Percentiles rank a stretch among this genome's conserved stretches.
These are phyloP conservation scores for Syzygium aqueum DNA, from an alignment of 345 rosid genomes.

Conservation along the genomic window DNA sequence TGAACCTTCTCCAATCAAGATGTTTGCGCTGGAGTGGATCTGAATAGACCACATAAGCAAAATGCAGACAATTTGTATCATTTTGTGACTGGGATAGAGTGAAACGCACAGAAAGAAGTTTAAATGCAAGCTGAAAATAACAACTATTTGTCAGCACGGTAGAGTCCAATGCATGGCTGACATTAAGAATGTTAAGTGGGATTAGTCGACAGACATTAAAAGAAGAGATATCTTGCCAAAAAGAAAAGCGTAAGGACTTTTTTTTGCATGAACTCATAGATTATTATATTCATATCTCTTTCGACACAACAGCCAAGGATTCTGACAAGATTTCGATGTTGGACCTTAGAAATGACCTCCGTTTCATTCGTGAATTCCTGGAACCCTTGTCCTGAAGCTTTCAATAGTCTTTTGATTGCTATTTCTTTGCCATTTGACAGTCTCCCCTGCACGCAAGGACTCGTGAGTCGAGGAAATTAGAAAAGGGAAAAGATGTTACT, in stretches of 20 bases:
- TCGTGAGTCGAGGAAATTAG: too few relatives aligned
- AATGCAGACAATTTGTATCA: not conserved
- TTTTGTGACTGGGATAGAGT: not conserved
- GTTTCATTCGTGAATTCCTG: conserved; percentile 31
- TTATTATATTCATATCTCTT: conserved; percentile 18
- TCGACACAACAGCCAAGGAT: conserved; percentile 20
- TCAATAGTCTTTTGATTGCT: conserved; percentile 27
- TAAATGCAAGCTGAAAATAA: not conserved
- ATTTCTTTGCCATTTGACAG: conserved; percentile 17
- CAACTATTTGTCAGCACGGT: too few relatives aligned
- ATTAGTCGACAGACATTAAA: not conserved
- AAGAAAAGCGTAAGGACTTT: conserved; percentile 14
- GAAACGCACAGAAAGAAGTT: not conserved
- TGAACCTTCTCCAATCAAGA: conserved; percentile 31
- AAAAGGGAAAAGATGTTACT: too few relatives aligned
- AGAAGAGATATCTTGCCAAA: conserved; percentile 2
- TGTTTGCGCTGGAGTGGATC: conserved; percentile 11
- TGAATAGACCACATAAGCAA: conserved; percentile 18
- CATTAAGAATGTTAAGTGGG: too few relatives aligned
- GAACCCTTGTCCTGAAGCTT: conserved; percentile 12
- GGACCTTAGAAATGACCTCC: conserved; percentile 21
- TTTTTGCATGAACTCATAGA: conserved; percentile 28
- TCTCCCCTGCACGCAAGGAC: conserved; percentile 5
- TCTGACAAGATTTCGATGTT: conserved; percentile 24
- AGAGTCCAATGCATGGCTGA: too few relatives aligned